A percentile compares a stretch with the other conserved stretches of the same genome.
phyloP scores from a whole-genome alignment of 345 rosid species.

The Aquilaria yunnanensis region DNA sequence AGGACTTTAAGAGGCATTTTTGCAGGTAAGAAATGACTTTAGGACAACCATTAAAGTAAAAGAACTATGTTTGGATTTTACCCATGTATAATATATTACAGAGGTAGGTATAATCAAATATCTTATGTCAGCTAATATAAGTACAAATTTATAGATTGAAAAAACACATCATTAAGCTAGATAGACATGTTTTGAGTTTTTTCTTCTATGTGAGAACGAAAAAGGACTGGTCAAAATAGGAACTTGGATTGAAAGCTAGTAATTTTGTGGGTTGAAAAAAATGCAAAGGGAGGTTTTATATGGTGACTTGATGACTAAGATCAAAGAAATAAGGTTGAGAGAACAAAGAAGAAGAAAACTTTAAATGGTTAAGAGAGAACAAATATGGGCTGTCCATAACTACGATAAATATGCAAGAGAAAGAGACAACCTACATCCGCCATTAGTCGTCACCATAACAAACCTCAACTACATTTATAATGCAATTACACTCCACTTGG shows the following conservation, averaged over 20 bases:
- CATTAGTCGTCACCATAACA: slow-evolving; percentile 6
- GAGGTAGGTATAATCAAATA: neutral
- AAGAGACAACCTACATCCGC: neutral
- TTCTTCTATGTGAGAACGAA: neutral
- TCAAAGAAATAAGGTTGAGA: slow-evolving; percentile 21
- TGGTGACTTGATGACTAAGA: slow-evolving; percentile 13
- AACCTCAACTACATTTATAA: slow-evolving; percentile 11
- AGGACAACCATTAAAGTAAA: too few species aligned
- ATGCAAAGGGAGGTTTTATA: slow-evolving; percentile 8
- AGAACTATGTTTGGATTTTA: too few species aligned
- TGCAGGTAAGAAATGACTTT: too few species aligned
- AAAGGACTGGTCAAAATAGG: neutral
- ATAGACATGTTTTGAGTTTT: slow-evolving; percentile 15
- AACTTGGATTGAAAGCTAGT: neutral
- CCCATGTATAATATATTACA: neutral
- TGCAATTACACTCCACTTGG: neutral
- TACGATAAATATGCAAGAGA: slow-evolving; percentile 4
- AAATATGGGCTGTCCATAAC: too few species aligned
- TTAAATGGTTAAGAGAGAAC: neutral
- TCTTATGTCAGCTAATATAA: neutral
- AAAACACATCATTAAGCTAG: slow-evolving; percentile 55
- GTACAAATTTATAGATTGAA: neutral
- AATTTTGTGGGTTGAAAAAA: neutral
- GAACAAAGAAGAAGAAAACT: neutral
- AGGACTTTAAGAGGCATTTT: too few species aligned